These are phyloP conservation scores for Ceratobasidium sp. DNA, from an alignment of 1,284 basidiomycete genomes.

Conservation along the genomic window DNA sequence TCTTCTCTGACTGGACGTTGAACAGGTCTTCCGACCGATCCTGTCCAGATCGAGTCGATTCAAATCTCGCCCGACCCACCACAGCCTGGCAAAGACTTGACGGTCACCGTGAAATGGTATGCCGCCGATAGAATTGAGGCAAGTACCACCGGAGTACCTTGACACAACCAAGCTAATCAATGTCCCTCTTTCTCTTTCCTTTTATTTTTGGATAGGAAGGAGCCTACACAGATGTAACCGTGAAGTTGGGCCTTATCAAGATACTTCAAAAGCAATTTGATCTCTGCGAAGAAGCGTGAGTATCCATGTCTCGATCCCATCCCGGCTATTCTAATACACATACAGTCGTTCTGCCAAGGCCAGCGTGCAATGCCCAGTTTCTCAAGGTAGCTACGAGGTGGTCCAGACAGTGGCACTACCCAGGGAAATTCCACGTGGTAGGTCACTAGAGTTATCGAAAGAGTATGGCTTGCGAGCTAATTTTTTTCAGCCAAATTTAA, in stretches of 20 bases:
- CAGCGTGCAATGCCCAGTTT: slow-evolving; percentile 80
- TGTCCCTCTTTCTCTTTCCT: too few species aligned
- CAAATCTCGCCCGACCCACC: slow-evolving; percentile 61
- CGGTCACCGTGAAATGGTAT: slow-evolving; percentile 59
- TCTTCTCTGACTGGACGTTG: slow-evolving; percentile 65
- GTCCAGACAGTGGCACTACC: slow-evolving; percentile 85
- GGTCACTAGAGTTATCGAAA: slow-evolving; percentile 52
- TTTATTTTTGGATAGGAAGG: too few species aligned
- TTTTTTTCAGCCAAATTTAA: slow-evolving; percentile 79
- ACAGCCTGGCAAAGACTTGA: slow-evolving; percentile 60
- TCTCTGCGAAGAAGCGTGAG: slow-evolving; percentile 64
- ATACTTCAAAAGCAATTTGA: slow-evolving; percentile 62
- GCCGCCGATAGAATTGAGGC: too few species aligned
- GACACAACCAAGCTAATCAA: slow-evolving; percentile 58
- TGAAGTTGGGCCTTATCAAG: slow-evolving; percentile 65
- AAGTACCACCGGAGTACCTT: too few species aligned
- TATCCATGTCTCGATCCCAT: slow-evolving; percentile 69
- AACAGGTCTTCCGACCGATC: slow-evolving; percentile 56
- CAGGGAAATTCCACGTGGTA: slow-evolving; percentile 88
- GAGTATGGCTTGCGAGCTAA: too few species aligned
- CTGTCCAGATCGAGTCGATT: slow-evolving; percentile 56
- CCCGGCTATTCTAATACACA: slow-evolving; percentile 71
- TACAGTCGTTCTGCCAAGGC: slow-evolving; percentile 73
- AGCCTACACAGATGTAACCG: slow-evolving; percentile 61
- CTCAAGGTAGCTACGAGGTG: slow-evolving; percentile 74